Base-by-base conservation (phyloP, 2,329 filamentous ascomycete species). In the Coniochaeta ligniaria region DNA sequence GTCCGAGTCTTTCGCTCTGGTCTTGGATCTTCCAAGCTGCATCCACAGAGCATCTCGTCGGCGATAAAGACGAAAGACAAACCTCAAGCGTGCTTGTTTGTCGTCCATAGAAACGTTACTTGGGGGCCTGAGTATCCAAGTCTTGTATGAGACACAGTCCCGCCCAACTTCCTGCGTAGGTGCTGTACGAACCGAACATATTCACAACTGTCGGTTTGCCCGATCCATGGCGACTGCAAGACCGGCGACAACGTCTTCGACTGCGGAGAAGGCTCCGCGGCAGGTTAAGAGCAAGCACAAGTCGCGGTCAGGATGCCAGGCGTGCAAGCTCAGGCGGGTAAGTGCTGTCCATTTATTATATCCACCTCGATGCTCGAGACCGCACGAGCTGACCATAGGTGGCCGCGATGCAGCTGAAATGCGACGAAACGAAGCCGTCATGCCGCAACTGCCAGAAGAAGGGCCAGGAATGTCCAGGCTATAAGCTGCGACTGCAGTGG, bases 401-500 rank as follows among this genome's bases (percentile, higher is more conserved):
- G 45, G 22, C 38, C 4, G 31, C 11, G n/a, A 35, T n/a, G 61
- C 57, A 69, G 66, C 64, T 70, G 7, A 66, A 67, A 60, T 70
- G 68, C 60, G 68, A 70, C 52, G 67, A 69, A 58, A 64, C 66
- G 12, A 68, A 68, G 45, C 68, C 68, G 2, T 62, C 54, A 6
- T 70, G 68, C 60, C 61, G 61, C 17, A 69, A 69, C 59, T 70
- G 68, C 60, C 52, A 60, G 24, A 66, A 66, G 55, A 68, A 68
- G 43, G 63, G 65, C 17, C 59, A 67, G 45, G 64, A 65, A 14
- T 70, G 68, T 58, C 67, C 67, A 1, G 68, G 68, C 52, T 70
- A 70, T 47, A 66, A 68, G 45, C 64, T 68, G 45, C 65, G 66
- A 33, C 65, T 70, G 12, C 67, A 68, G 55, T 70, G 68, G 68